phyloP scores from a whole-genome alignment of 2,329 filamentous ascomycete species.

The Pseudopithomyces maydicus region DNA sequence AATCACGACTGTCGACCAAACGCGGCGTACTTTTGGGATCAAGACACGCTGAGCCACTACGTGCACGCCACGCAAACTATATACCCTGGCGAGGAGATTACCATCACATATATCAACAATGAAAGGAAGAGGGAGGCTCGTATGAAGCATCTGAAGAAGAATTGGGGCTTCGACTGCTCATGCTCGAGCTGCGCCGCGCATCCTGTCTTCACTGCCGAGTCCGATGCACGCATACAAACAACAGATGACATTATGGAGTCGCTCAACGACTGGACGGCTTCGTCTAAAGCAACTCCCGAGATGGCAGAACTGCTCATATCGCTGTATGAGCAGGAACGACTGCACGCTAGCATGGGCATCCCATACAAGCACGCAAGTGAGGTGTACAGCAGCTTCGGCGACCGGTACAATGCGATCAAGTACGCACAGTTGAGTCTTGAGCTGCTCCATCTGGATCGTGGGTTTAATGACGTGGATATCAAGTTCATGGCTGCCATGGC shows the following conservation, averaged over 20 bases:
- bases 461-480: constrained; percentile 33
- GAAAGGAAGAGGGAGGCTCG: constrained; percentile 36
- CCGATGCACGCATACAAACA: constrained; percentile 41
- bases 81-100: constrained; percentile 48
- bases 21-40: constrained; percentile 49
- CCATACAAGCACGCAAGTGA: constrained; percentile 49
- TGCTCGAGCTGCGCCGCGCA: constrained; percentile 46
- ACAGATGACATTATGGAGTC: constrained; percentile 36
- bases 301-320: constrained; percentile 42
- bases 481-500: constrained; percentile 34
- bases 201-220: constrained; percentile 26
- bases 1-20: constrained; percentile 47
- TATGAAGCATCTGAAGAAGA: constrained; percentile 34
- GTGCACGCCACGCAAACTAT: constrained; percentile 48
- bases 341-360: constrained; percentile 42
- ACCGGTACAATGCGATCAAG: constrained; percentile 33
- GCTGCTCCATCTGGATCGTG: constrained; percentile 36
- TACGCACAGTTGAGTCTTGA: constrained; percentile 37
- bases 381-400: constrained; percentile 44
- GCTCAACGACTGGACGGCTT: constrained; percentile 35
- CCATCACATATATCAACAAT: constrained; percentile 50
- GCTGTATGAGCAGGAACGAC: constrained; percentile 44
- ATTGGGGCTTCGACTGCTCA: constrained; percentile 49
- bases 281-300: constrained; percentile 32
- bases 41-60: constrained; percentile 44